Percentiles rank a stretch among this genome's conserved stretches.
Conservation (phyloP, 805 yeast species). For the Yarrowia yakushimensis region DNA sequence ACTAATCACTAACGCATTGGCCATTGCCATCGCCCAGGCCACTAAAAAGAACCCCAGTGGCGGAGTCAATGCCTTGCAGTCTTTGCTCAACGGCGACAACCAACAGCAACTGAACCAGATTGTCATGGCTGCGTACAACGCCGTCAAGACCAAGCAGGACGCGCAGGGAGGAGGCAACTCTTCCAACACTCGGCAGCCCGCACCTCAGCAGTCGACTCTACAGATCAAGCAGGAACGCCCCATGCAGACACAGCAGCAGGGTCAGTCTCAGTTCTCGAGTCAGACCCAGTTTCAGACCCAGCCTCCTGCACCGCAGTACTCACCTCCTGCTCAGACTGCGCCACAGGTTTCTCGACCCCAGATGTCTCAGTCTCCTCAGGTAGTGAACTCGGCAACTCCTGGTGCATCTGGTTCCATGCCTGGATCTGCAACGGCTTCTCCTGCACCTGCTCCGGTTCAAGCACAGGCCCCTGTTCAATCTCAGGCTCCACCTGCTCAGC, state of each 20-base stretch:
- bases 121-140: constrained; percentile 29
- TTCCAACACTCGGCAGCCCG: not conserved
- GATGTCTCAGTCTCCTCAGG: constrained; percentile 11
- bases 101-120: constrained; percentile 32
- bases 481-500: not conserved
- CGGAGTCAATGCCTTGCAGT: constrained; percentile 31
- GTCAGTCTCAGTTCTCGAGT: constrained; percentile 25
- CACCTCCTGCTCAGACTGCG: constrained; percentile 3
- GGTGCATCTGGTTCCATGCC: not conserved
- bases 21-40: constrained; percentile 87
- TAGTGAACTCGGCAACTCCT: not conserved
- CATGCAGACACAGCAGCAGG: constrained; percentile 6
- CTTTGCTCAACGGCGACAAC: constrained; percentile 31
- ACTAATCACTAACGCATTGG: constrained; percentile 82
- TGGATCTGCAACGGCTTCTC: not conserved
- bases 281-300: constrained; percentile 3
- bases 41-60: constrained; percentile 58
- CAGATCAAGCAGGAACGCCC: constrained; percentile 14
- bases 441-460: not conserved
- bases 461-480: not conserved
- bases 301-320: constrained; percentile 8
- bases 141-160: constrained; percentile 25
- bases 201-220: constrained; percentile 13
- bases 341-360: not conserved
- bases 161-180: not conserved